A percentile compares a stretch with the other conserved stretches of the same genome.
Conservation (phyloP, 768 basidiomycete genomes). For the Mycena vulgaris region DNA sequence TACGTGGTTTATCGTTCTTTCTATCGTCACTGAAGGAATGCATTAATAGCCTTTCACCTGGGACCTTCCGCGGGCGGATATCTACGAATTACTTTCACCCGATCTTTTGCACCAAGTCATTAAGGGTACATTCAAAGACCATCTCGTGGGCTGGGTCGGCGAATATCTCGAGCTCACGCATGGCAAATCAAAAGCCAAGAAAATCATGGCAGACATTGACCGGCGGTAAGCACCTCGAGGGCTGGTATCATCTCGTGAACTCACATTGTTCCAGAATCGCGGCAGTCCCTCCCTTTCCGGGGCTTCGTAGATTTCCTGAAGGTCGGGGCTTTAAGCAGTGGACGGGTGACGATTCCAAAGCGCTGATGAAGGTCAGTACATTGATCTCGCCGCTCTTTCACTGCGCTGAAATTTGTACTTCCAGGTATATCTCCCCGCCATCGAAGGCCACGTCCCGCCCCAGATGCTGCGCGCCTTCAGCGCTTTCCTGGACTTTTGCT, state of each 20-base stretch:
- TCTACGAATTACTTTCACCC: slow-evolving; percentile 49
- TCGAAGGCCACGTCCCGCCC: slow-evolving; percentile 38
- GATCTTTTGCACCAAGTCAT: slow-evolving; percentile 55
- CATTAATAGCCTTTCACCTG: slow-evolving; percentile 50
- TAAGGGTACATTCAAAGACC: too few species aligned
- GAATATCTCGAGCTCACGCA: slow-evolving; percentile 43
- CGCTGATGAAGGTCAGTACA: slow-evolving; percentile 52
- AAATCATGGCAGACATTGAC: slow-evolving; percentile 51
- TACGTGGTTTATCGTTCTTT: slow-evolving; percentile 29
- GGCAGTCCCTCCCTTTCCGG: slow-evolving; percentile 43
- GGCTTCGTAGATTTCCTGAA: slow-evolving; percentile 47
- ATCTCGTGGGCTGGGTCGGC: slow-evolving; percentile 52
- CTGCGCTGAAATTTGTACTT: too few species aligned
- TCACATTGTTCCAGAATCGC: slow-evolving; percentile 42
- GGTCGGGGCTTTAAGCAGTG: slow-evolving; percentile 52
- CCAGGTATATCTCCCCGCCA: slow-evolving; percentile 45
- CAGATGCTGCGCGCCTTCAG: slow-evolving; percentile 40
- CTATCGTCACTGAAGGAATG: neutral
- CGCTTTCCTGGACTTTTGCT: slow-evolving; percentile 51
- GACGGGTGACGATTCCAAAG: slow-evolving; percentile 57
- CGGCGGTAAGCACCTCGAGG: slow-evolving; percentile 34
- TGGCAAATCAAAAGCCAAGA: slow-evolving; percentile 24
- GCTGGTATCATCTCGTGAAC: neutral
- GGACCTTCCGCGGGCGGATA: slow-evolving; percentile 52
- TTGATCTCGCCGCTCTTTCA: neutral